Conservation (phyloP, 495 filamentous ascomycete genomes). For the Penicillium dipodomyicola region DNA sequence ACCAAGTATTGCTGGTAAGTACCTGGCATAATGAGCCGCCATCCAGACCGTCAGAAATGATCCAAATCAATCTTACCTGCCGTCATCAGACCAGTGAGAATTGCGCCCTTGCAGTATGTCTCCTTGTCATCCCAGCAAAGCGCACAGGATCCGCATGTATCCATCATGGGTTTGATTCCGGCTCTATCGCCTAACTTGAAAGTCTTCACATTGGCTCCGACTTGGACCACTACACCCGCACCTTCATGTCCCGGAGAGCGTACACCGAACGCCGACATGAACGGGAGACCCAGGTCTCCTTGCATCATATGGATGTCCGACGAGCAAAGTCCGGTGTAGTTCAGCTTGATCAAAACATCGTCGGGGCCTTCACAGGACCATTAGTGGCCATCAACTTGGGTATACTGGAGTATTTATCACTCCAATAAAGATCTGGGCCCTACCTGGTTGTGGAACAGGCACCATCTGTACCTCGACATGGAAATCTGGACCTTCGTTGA, state of each 20-base stretch:
- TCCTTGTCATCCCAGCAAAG: slow-evolving; percentile 47
- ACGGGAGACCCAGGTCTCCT: slow-evolving; percentile 43
- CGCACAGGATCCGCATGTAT: slow-evolving; percentile 52
- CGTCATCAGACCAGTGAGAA: slow-evolving; percentile 37
- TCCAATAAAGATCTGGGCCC: not conserved
- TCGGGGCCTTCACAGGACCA: slow-evolving; percentile 36
- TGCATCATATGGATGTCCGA: slow-evolving; percentile 51
- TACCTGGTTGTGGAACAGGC: slow-evolving; percentile 53
- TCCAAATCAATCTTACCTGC: slow-evolving; percentile 24
- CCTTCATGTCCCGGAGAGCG: slow-evolving; percentile 57
- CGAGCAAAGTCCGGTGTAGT: slow-evolving; percentile 49
- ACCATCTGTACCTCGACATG: slow-evolving; percentile 50
- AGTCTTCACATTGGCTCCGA: slow-evolving; percentile 50
- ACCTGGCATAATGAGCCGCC: slow-evolving; percentile 28
- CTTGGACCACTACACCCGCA: slow-evolving; percentile 53
- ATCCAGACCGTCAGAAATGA: not conserved
- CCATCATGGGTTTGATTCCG: slow-evolving; percentile 55
- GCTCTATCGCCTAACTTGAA: slow-evolving; percentile 59
- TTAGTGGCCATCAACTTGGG: not conserved
- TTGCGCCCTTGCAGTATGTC: slow-evolving; percentile 36
- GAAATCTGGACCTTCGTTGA: slow-evolving; percentile 55
- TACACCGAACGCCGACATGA: slow-evolving; percentile 47
- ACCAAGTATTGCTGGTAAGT: slow-evolving; percentile 71
- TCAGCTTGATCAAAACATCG: slow-evolving; percentile 47
- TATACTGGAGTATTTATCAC: not conserved